Evolutionary conservation across 352 stramenopile species (phyloP), one percentile per base, ranked within the genome.

Genomic region (Aphanomyces invadans): DNA sequence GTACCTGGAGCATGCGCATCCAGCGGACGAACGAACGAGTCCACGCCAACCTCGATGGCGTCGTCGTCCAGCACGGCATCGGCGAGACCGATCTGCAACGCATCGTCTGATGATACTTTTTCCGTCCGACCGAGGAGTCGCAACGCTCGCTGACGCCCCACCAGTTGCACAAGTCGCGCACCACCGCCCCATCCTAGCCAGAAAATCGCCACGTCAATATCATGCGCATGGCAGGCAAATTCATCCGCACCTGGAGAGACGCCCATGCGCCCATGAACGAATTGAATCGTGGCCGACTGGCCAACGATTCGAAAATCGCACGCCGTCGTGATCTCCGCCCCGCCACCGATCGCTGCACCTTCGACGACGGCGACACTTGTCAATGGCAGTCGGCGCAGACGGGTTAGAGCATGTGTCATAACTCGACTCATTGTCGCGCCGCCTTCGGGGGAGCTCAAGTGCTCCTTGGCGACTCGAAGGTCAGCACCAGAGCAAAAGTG

Each of bases 401-500:
- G 76, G 42, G 76, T 88, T 29, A 95, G 66, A 54, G 80, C 86
- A 59, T 90, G 74, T 9, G 83, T 73, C 86, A 95, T 95, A 4
- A 92, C 62, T 0, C 71, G 73, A 0, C 80, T 74, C 86, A 95
- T 95, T 3, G 76, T 76, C 3, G 73, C 75, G 4, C 83, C 83
- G 4, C 74, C 80, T 60, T 87, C 77, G 7, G 66, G 73, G 7
- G 83, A 90, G 70, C 74, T 88, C 68, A 96, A 56, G 26, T 91
- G 79, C 49, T 88, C 71, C 67, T 92, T 80, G 3, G 86, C 86
- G 7, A 95, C 78, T 3, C 75, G 76, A 25, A 96, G 71, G 60
- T 96, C 88, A 0, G 87, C 86, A 0, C 88, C 88, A 0, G 87
- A 79, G 53, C 87, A 95, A 71, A 96, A 96, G 76, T 83, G 89